These are phyloP conservation scores for Candida verbasci DNA, from an alignment of 805 yeast species.

Conservation along the genomic window DNA sequence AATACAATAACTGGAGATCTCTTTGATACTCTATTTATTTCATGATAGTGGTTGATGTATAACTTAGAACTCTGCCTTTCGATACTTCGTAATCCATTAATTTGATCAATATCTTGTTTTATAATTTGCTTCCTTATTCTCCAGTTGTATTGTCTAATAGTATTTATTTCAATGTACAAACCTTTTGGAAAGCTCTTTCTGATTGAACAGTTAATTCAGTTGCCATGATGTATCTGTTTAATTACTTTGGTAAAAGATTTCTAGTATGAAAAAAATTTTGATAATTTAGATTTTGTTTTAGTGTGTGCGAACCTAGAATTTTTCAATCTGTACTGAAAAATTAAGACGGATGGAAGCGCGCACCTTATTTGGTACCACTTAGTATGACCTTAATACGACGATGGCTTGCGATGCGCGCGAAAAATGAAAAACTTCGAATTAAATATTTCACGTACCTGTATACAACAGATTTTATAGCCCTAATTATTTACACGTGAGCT, in stretches of 20 bases:
- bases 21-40: too few relatives aligned
- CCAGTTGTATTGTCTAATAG: too few relatives aligned
- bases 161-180: slow-evolving; percentile 41
- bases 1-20: too few relatives aligned
- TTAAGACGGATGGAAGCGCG: too few relatives aligned
- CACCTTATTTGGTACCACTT: background rate
- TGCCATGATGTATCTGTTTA: slow-evolving; percentile 50
- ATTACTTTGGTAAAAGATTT: background rate
- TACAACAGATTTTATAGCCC: background rate
- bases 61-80: too few relatives aligned
- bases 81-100: too few relatives aligned
- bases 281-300: background rate
- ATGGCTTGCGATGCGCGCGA: too few relatives aligned
- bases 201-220: slow-evolving; percentile 99
- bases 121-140: background rate
- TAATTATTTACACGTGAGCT: background rate
- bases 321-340: too few relatives aligned
- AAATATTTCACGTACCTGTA: too few relatives aligned
- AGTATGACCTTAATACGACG: background rate
- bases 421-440: too few relatives aligned
- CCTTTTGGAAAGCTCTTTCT: slow-evolving; percentile 99
- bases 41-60: background rate
- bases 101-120: too few relatives aligned
- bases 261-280: slow-evolving; percentile 7
- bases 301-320: slow-evolving; percentile 1